Percentiles rank a stretch among this genome's conserved stretches.
Evolutionary conservation across 148 eudicot genomes (phyloP).

Genomic region (Cornus florida): DNA sequence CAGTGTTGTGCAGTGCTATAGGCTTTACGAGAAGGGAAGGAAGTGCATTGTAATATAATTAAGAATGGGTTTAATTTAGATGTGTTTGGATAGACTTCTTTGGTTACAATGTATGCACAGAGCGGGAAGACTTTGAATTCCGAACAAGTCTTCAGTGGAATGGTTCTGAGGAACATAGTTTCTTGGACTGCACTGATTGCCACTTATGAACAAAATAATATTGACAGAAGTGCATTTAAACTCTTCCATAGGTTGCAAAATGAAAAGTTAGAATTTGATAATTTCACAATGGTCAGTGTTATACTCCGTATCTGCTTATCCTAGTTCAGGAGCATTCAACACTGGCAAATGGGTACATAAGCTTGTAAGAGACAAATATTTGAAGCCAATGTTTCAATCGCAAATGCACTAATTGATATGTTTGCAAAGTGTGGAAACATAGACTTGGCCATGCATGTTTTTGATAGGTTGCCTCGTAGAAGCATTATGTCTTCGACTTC

Average conservation of each 20-base stretch:
- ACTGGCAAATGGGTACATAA: conserved; percentile 27
- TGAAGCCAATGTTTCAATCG: conserved; percentile 21
- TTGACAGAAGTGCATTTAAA: conserved; percentile 12
- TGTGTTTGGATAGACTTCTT: not conserved
- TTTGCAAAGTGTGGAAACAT: conserved; percentile 26
- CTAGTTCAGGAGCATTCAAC: conserved; percentile 17
- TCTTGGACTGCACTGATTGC: conserved; percentile 34
- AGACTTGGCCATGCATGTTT: conserved; percentile 19
- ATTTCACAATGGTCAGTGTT: conserved; percentile 26
- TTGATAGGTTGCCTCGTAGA: conserved; percentile 19
- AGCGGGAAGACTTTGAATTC: conserved; percentile 6
- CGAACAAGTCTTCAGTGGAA: conserved; percentile 13
- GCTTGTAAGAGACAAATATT: conserved; percentile 21
- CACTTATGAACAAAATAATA: conserved; percentile 24
- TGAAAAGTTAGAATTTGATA: conserved; percentile 14
- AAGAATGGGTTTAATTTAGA: too few relatives aligned
- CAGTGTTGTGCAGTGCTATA: conserved; percentile 14
- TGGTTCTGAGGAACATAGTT: conserved; percentile 8
- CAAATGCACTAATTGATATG: conserved; percentile 28
- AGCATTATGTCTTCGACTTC: conserved; percentile 30
- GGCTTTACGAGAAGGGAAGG: conserved; percentile 18
- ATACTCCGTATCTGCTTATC: conserved; percentile 20
- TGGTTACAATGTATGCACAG: conserved; percentile 20
- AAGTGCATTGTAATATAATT: conserved; percentile 3
- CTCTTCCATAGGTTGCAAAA: conserved; percentile 17